Evolutionary conservation across 208 protist genomes (phyloP), one percentile per base, ranked within the genome.

Genomic region (Trypanosoma scelopori): DNA sequence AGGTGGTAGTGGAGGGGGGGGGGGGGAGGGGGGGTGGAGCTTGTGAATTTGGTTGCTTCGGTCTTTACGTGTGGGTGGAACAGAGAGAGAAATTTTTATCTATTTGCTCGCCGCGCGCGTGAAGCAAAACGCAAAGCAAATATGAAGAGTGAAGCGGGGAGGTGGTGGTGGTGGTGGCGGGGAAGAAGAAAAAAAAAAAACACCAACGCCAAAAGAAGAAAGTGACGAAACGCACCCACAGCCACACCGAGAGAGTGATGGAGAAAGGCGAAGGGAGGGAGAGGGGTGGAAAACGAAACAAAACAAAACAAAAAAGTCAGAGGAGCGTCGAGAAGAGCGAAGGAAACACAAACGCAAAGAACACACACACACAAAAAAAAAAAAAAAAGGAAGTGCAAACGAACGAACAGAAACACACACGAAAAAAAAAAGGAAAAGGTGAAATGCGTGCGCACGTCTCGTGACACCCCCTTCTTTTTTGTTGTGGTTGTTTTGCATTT

Each of bases 351-450:
- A 4, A 32, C 45, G 18, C n/a, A 49, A 16, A 66, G n/a, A n/a
- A n/a, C n/a, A n/a, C n/a, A n/a, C n/a, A n/a, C n/a, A n/a, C n/a
- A n/a, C n/a, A 65, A 30, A 22, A 60, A 74, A 69, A 27, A 51
- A 55, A 18, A 62, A 55, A 42, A 27, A 27, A 47, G 22, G 55
- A 20, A 27, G 20, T 35, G 9, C 18, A 23, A n/a, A 35, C 9
- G 56, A 43, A 52, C 18, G 53, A 23, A n/a, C 12, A 52, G 6
- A 56, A 53, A 53, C 28, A 65, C 37, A 49, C 32, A 65, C n/a
- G n/a, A n/a, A 39, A 57, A 55, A 51, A 53, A 67, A 66, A 59
- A 55, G 73, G 46, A 45, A 66, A 55, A 20, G 63, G 46, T 56
- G 39, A 27, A 41, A 41, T 58, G n/a, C 16, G 22, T 6, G 25